A percentile compares a stretch with the other conserved stretches of the same genome.
Conservation (phyloP, 2,329 filamentous ascomycete genomes). For the Penicillium hordei region DNA sequence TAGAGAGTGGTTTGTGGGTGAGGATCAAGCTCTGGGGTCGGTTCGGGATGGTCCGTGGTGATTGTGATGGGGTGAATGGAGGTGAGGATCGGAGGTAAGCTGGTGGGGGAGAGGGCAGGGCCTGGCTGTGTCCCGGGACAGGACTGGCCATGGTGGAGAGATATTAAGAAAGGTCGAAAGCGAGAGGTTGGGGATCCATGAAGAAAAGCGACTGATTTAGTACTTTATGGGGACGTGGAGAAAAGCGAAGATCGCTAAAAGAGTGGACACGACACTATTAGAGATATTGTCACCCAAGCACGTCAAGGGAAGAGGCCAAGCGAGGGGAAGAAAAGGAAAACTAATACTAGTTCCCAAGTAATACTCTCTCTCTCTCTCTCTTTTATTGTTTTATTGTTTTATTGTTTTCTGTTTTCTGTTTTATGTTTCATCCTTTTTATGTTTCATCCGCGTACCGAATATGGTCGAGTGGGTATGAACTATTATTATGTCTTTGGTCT, state of each 20-base stretch:
- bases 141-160: conserved; percentile 31
- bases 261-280: conserved; percentile 1
- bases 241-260: conserved; percentile 1
- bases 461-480: not conserved
- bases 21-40: conserved; percentile 22
- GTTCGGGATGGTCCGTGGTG: conserved; percentile 27
- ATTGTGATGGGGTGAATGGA: conserved; percentile 27
- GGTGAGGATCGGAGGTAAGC: conserved; percentile 44
- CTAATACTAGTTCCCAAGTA: not conserved
- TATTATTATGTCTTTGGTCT: not conserved
- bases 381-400: not conserved
- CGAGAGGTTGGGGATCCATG: not conserved
- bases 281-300: not conserved
- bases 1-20: conserved; percentile 29
- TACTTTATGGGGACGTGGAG: conserved; percentile 1
- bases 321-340: not conserved
- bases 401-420: too few relatives aligned
- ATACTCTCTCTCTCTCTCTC: not conserved
- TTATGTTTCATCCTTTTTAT: not conserved
- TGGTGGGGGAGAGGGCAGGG: conserved; percentile 44
- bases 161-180: not conserved
- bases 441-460: not conserved
- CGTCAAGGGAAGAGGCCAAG: not conserved
- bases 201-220: not conserved
- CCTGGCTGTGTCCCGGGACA: conserved; percentile 25